phyloP scores from a whole-genome alignment of 2,329 filamentous ascomycete species.

The Aureobasidium lini region DNA sequence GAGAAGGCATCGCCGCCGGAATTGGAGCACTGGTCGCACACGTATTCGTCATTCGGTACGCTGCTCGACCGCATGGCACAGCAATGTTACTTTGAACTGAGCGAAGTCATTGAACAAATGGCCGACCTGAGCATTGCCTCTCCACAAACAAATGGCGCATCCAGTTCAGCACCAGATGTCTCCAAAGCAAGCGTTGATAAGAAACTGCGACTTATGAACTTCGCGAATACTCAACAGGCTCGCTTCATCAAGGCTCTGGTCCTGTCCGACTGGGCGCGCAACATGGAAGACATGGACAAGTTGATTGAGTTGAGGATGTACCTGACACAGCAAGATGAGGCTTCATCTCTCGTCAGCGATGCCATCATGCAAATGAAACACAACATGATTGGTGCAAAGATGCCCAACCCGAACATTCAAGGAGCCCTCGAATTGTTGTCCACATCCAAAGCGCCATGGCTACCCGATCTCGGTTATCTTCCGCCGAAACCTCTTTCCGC shows the following conservation, averaged over 20 bases:
- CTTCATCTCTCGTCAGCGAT: slow-evolving; percentile 19
- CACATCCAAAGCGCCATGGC: slow-evolving; percentile 66
- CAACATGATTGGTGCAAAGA: slow-evolving; percentile 62
- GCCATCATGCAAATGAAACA: slow-evolving; percentile 54
- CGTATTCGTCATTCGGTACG: slow-evolving; percentile 67
- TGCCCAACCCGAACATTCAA: slow-evolving; percentile 84
- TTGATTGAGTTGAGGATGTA: slow-evolving; percentile 81
- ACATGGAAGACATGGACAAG: slow-evolving; percentile 70
- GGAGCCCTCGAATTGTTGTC: slow-evolving; percentile 81
- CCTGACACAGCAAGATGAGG: slow-evolving; percentile 44
- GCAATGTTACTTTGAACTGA: slow-evolving; percentile 70
- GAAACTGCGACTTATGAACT: slow-evolving; percentile 67
- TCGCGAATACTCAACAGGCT: slow-evolving; percentile 69
- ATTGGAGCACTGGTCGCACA: slow-evolving; percentile 60
- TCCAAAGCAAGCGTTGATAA: slow-evolving; percentile 64
- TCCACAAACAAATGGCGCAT: slow-evolving; percentile 31
- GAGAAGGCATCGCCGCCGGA: slow-evolving; percentile 35
- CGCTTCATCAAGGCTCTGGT: slow-evolving; percentile 92
- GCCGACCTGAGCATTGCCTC: slow-evolving; percentile 44
- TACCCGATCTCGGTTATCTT: slow-evolving; percentile 77
- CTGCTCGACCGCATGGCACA: slow-evolving; percentile 75
- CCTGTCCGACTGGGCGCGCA: slow-evolving; percentile 81
- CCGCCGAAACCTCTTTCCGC: slow-evolving; percentile 63
- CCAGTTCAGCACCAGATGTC: slow-evolving; percentile 44
- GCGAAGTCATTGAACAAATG: slow-evolving; percentile 62